Base-by-base conservation (phyloP, 345 rosid species). In the Noccaea caerulescens region DNA sequence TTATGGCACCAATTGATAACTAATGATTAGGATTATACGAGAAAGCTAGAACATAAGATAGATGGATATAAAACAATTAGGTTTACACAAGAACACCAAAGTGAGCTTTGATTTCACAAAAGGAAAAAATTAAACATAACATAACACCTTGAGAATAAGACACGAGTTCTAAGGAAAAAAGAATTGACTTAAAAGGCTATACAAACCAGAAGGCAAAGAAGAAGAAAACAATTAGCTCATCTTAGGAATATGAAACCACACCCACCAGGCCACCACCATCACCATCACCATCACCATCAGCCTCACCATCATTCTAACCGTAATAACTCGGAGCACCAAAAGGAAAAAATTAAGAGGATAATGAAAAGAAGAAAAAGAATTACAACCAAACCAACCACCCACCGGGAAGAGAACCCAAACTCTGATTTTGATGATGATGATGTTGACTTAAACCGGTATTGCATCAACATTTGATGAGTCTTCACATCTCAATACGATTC, bases 401-500 rank as follows among this genome's bases (percentile, higher is more conserved):
- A 60, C 63, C 73, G 59, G 30, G n/a, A 62, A 45, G 64, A 38
- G 69, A 68, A 75, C 52, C 79, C 69, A 52, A 46, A 62, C 59
- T 54, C 42, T 34, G 46, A 66, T 44, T 47, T 34, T 33, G 61
- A 8, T 51, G 54, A 32, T 39, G 45, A 46, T 45, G 44, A 18
- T 23, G 45, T 11, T 18, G 66, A 37, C 30, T 75, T 88, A 95
- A 73, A 95, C 99, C 0, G 99, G 97, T 69, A 95, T 95, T 45
- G 86, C 99, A 83, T 92, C 99, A 5, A 78, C 89, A 66, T 88
- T 85, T 1, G 97, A 87, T 13, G 92, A 83, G 70, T 95, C 99
- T 80, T 95, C 99, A 54, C 99, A 88, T 85, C 98, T 88, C 82
- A 95, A 76, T 74, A 95, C 84, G 50, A 95, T 82, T 55, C 99